Base-by-base conservation (phyloP, 768 basidiomycete species). In the Auricularia cornea region DNA sequence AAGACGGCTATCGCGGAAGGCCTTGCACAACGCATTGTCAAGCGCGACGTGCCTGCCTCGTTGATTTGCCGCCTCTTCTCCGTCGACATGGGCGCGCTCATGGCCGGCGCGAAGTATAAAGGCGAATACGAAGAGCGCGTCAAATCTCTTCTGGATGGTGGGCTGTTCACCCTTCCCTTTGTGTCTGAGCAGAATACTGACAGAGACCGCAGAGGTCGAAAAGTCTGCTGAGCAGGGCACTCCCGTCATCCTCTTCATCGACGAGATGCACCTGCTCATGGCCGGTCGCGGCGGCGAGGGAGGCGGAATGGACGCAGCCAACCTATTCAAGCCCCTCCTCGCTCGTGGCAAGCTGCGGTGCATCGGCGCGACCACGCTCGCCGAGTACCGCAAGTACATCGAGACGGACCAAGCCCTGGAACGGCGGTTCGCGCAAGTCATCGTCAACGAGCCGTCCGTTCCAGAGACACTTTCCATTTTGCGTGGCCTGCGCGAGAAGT, bases 41-140 rank as follows among this genome's bases (percentile, higher is more conserved):
- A 94, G 68, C 86, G 94, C 59, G 95, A 98, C 75, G 92, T 94
- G 6, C 93, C 93, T 26, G 83, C 81, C 18, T 83, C 80, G 59
- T 73, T 95, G 31, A 80, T 93, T 59, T 83, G 84, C 3, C 84
- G 90, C 10, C 79, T 95, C 14, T 94, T 83, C 72, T 88, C 92
- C 5, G 81, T 98, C 33, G 95, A 97, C 72, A 91, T 97, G 89
- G 95, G 95, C 66, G 92, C 94, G 1, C 83, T 98, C 62, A 94
- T 94, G 90, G 93, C 93, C 14, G 90, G 90, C 44, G 90, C 90
- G 23, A 89, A 89, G 72, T 94, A 93, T 79, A 95, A 94, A 72
- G 96, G 89, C 59, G 94, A 98, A 76, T 99, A 94, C 74, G 95
- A 98, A 76, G 95, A 98, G 72, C 89, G 95, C 44, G 86, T 98